Evolutionary conservation across 2,329 filamentous ascomycete species (phyloP), one percentile per base, ranked within the genome.

Genomic region (Truncatella angustata): DNA sequence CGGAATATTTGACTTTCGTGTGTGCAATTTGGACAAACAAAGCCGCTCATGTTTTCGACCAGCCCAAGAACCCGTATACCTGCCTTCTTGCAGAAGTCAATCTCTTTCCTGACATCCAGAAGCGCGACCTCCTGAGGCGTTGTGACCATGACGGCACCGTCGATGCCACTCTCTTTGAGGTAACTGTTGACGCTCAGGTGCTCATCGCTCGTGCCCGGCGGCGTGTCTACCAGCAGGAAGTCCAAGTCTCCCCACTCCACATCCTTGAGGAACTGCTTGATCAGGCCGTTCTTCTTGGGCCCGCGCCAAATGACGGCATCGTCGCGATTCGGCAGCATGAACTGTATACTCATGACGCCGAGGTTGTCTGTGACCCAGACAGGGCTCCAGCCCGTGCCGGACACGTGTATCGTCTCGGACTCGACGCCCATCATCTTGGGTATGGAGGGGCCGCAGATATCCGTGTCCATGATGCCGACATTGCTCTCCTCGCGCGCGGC

Each of bases 361-460:
- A 99, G 77, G 63, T 97, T 99, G 62, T 97, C 94, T 62, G 86
- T 82, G 14, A 96, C 92, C 90, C 92, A 97, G 12, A 97, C 93
- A 0, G 94, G 94, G 65, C 88, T 91, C 94, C 92, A 97, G 2
- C 94, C 94, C 1, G 87, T 84, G 49, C 84, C 87, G 66, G 87
- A 94, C 49, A 96, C 85, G 68, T 99, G 94, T 49, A 99, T 94
- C 1, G 89, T 96, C 73, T 99, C 93, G 23, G 84, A 76, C 70
- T 97, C 92, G 1, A 97, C 93, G 30, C 94, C 94, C 86, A 99
- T 92, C 93, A 99, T 97, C 75, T 97, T 97, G 18, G 94, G 94
- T 63, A 99, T 97, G 58, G 86, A 91, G 1, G 94, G 94, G 0
- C 94, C 94, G 72, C 91, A 97, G 56, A 99, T 96, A 70, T 99